Evolutionary conservation across 164 flowering plant species (phyloP), one percentile per base, ranked within the genome.

Genomic region (Chimonanthus salicifolius): DNA sequence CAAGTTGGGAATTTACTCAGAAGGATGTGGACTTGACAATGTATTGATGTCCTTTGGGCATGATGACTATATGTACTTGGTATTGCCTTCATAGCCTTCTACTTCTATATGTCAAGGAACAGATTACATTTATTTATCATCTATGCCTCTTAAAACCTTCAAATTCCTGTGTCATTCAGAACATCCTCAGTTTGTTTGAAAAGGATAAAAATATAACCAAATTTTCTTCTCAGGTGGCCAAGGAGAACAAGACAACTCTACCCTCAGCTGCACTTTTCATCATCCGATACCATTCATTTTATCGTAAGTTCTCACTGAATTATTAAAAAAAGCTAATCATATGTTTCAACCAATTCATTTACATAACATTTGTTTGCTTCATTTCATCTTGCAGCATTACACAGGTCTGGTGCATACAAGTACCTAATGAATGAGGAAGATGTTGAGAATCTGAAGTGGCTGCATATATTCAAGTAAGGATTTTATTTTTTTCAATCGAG

Each of bases 51-150:
- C 96, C 0, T 91, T 90, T 90, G 94, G 96, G 6, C 96, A 91
- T 11, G 94, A 90, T 11, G 91, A 88, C 71, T 90, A 90, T 78
- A 90, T 90, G 96, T 89, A 89, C 79, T 72, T 87, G 92, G 96
- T 90, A 89, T 8, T 73, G 47, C 20, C 18, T 18, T 21, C 70
- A 54, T 8, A 5, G 8, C 63, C 67, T 49, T 72, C 10, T 49
- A 6, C 47, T 18, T 33, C 33, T 33, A 33, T 33, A 33, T 70
- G n/a, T 18, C 47, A 1, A 44, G 44, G 51, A 48, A 18, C 69
- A 11, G 16, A 54, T 11, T 13, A 13, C 47, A 66, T 13, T 11
- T 13, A 44, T 15, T 44, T 46, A 44, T 20, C 45, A 44, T 66
- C 1, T 33, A 15, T 11, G 60, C 33, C 7, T 20, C 8, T 62